Evolutionary conservation across 1,284 basidiomycete genomes (phyloP).

Genomic region (Naganishia cerealis): DNA sequence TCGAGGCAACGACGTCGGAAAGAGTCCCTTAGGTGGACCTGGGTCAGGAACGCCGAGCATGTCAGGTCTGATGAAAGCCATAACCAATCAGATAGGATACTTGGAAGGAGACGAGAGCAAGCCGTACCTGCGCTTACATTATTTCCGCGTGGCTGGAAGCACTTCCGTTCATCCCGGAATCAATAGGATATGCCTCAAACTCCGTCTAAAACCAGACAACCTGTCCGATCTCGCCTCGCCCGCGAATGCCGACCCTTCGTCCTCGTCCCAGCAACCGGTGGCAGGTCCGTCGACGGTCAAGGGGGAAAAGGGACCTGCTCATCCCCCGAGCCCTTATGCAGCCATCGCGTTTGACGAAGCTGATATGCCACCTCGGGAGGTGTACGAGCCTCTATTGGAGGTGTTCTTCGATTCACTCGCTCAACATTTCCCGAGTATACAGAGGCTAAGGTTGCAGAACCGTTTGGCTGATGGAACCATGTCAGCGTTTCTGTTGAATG

Average conservation of each 20-base stretch:
- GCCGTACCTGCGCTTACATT: constrained; percentile 53
- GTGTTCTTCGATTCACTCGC: constrained; percentile 52
- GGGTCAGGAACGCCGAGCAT: constrained; percentile 15
- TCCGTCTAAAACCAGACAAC: constrained; percentile 48
- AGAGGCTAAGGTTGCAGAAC: constrained; percentile 50
- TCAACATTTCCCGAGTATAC: constrained; percentile 54
- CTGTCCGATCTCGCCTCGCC: constrained; percentile 39
- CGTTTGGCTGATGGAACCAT: constrained; percentile 54
- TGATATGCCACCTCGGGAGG: constrained; percentile 50
- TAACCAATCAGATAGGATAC: constrained; percentile 53
- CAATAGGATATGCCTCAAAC: constrained; percentile 55
- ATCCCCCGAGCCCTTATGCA: constrained; percentile 35
- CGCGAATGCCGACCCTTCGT: constrained; percentile 6
- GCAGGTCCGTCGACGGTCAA: not conserved
- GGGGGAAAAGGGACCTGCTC: constrained; percentile 27
- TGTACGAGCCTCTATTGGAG: constrained; percentile 52
- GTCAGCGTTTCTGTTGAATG: constrained; percentile 53
- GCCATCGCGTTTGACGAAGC: constrained; percentile 45
- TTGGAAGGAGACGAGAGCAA: constrained; percentile 53
- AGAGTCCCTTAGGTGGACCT: not conserved
- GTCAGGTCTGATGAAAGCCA: constrained; percentile 45
- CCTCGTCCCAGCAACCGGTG: not conserved
- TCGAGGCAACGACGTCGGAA: not conserved
- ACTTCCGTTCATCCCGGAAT: constrained; percentile 53
- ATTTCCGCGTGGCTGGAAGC: constrained; percentile 55